Percentiles rank a stretch among this genome's conserved stretches.
These are phyloP conservation scores for Barbarea vulgaris DNA, from an alignment of 345 rosid genomes.

Conservation along the genomic window DNA sequence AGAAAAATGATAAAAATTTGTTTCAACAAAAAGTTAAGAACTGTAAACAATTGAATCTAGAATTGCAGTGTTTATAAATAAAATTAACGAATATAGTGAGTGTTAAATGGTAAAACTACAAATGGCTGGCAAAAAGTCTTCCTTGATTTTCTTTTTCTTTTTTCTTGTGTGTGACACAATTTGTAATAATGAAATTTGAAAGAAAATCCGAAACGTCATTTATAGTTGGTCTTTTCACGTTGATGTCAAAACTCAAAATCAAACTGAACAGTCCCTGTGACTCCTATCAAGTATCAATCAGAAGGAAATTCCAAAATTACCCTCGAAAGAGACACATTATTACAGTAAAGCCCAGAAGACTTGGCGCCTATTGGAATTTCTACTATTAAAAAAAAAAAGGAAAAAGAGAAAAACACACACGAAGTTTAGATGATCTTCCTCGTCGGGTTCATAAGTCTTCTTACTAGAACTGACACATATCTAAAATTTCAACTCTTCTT, in stretches of 20 bases:
- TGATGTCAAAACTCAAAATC: neutral
- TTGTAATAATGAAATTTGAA: neutral
- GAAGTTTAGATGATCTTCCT: constrained; percentile 16
- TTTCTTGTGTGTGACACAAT: neutral
- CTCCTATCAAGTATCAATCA: neutral
- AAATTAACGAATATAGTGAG: too few relatives aligned
- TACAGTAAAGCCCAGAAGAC: neutral
- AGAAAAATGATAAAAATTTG: too few relatives aligned
- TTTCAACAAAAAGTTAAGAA: too few relatives aligned
- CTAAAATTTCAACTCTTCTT: neutral
- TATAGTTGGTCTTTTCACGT: neutral
- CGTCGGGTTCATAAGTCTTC: neutral
- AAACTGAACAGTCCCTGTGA: neutral
- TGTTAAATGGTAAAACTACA: too few relatives aligned
- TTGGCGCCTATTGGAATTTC: constrained; percentile 42
- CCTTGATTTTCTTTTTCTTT: too few relatives aligned
- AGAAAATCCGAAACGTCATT: neutral
- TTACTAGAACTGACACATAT: constrained; percentile 3
- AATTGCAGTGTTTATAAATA: too few relatives aligned
- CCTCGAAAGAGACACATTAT: neutral
- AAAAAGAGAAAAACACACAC: neutral
- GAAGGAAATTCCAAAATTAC: neutral
- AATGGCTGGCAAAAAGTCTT: too few relatives aligned
- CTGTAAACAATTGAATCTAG: too few relatives aligned
- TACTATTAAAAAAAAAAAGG: neutral